Evolutionary conservation across 306 rosid genomes (phyloP), one percentile per base, ranked within the genome.

Genomic region (Crotalaria pallida): DNA sequence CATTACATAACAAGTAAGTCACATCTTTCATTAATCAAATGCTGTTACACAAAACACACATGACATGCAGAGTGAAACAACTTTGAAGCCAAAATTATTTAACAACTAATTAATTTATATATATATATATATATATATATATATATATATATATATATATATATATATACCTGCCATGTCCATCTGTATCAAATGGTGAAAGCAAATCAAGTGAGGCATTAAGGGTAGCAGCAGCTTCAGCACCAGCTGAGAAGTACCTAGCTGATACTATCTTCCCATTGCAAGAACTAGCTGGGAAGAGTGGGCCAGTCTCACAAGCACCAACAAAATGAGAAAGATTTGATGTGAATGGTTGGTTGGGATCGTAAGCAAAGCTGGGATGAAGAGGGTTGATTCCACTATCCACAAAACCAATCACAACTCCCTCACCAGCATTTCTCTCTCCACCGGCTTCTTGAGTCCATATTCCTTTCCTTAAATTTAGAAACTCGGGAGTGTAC

Each of bases 121-220:
- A n/a, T n/a, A n/a, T n/a, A n/a, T n/a, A n/a, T n/a, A n/a, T n/a
- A n/a, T n/a, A n/a, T n/a, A n/a, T n/a, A n/a, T n/a, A n/a, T n/a
- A n/a, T n/a, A n/a, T n/a, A n/a, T n/a, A n/a, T n/a, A n/a, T n/a
- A n/a, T n/a, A n/a, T n/a, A n/a, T n/a, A 31, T 31, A 0, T 5
- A 31, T 8, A 40, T 16, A 11, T 0, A 31, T 76, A 91, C 98
- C 98, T 94, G 80, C 99, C 98, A 71, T 91, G 97, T 51, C 99
- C 99, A 47, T 68, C 86, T 2, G 88, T 87, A 80, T 90, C 96
- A 75, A 83, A 87, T 0, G 97, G 98, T 12, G 98, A 94, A 60
- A 90, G 96, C 64, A 94, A 79, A 48, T 94, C 97, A 0, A 81
- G 8, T 0, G 98, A 84, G 79, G 96, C 18, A 57, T 90, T 80